Base-by-base conservation (phyloP, 2,329 filamentous ascomycete species). In the Diaporthe longicolla region DNA sequence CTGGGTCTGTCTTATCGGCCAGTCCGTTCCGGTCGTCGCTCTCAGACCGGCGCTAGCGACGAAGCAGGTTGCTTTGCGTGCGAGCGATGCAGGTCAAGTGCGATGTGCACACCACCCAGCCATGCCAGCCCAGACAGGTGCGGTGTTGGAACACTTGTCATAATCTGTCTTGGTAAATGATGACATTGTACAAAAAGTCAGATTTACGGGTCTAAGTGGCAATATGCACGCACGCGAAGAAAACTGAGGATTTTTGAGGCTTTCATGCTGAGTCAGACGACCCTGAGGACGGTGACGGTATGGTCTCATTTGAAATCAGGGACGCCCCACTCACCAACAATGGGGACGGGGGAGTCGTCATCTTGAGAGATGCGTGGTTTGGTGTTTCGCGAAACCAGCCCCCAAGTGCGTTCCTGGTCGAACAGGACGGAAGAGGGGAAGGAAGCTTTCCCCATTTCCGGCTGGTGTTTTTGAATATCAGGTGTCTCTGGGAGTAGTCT, bases 291-390 rank as follows among this genome's bases (percentile, higher is more conserved):
- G 48, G 48, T 15, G n/a, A 15, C 40, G 63, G 52, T n/a, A 19
- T 54, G 63, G 63, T 68, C 63, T 68, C 63, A 68, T 68, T 68
- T 68, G 63, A 68, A 68, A 68, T 68, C 63, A 68, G n/a, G 29
- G 48, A 48, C 45, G 45, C 63, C 63, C 63, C 48, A 68, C 48
- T 29, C 48, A 54, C 48, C n/a, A 68, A 26, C 29, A 43, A 43
- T 43, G 40, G 40, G 52, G 45, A 54, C 40, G 40, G 40, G 48
- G 37, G 32, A 40, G 63, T 68, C 63, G 63, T 68, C 63, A 68
- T 68, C 21, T 68, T 40, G 29, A 52, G 55, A 58, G 63, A 52
- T 13, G 32, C 13, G 29, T 66, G 45, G 63, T 4, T 66, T 66
- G 63, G 63, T 68, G 63, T 68, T 68, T 54, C 32, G 48, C 48